These are phyloP conservation scores for Penicillium sp. DNA, from an alignment of 2,329 filamentous ascomycete species.

Conservation along the genomic window DNA sequence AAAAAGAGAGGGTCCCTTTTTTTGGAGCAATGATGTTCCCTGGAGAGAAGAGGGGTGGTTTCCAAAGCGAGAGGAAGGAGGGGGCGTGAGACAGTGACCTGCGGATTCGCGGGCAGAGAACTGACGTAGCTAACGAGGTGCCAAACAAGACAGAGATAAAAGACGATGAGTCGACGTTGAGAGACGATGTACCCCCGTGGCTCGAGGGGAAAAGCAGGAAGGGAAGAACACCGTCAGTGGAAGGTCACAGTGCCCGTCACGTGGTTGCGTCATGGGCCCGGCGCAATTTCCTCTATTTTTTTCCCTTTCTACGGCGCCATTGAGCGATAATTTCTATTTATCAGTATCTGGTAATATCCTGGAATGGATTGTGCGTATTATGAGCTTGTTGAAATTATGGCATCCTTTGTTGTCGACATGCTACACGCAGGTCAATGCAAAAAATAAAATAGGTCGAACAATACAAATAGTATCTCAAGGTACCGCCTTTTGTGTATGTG, in stretches of 20 bases:
- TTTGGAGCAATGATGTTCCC: conserved; percentile 15
- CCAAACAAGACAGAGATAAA: conserved; percentile 14
- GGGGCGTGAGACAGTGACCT: conserved; percentile 10
- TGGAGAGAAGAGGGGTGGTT: conserved; percentile 20
- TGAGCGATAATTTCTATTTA: background rate
- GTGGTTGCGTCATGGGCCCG: conserved; percentile 36
- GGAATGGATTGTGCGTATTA: background rate
- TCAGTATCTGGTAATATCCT: background rate
- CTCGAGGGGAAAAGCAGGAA: conserved; percentile 28
- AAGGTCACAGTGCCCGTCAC: conserved; percentile 33
- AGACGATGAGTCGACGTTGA: conserved; percentile 11
- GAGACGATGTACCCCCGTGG: conserved; percentile 21
- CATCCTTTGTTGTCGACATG: background rate
- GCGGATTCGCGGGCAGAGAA: background rate
- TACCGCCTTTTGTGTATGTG: conserved; percentile 5
- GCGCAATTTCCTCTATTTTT: conserved; percentile 15
- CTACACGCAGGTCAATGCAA: background rate
- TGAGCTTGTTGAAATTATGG: no score
- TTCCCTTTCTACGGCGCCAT: background rate
- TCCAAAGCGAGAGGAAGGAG: conserved; percentile 26
- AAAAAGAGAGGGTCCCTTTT: conserved; percentile 15
- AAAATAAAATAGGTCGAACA: background rate
- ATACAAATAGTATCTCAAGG: conserved; percentile 3
- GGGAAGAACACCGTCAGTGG: conserved; percentile 18
- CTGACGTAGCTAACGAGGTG: background rate